These are phyloP conservation scores for Pseudogymnoascus sp. DNA, from an alignment of 2,329 filamentous ascomycete genomes.

Conservation along the genomic window DNA sequence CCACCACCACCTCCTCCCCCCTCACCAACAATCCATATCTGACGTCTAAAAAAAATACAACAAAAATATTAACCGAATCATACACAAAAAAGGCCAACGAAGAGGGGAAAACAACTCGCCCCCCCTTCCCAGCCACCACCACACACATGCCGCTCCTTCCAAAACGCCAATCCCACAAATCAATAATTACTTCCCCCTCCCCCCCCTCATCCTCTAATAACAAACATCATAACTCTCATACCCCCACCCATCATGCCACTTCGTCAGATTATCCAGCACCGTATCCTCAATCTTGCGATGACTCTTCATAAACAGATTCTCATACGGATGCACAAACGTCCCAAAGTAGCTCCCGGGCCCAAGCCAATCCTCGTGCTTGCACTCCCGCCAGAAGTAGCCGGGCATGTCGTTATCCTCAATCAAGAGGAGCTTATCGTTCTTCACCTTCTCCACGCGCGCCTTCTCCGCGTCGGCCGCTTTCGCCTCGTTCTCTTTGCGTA, in stretches of 20 bases:
- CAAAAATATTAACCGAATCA: neutral
- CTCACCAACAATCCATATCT: neutral
- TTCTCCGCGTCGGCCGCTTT: neutral
- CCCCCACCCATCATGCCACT: neutral
- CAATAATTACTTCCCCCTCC: neutral
- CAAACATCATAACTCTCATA: constrained; percentile 4
- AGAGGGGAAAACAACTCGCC: neutral
- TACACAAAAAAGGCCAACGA: neutral
- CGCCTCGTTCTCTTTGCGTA: neutral
- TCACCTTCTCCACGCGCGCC: neutral
- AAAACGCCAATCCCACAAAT: neutral
- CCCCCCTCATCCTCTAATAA: neutral
- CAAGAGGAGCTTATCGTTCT: neutral
- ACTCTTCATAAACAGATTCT: constrained; percentile 3
- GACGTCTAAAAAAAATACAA: neutral
- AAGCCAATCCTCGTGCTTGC: constrained; percentile 1
- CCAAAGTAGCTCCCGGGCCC: neutral
- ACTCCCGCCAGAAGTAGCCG: constrained; percentile 1
- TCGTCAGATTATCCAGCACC: neutral
- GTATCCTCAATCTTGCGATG: constrained; percentile 4
- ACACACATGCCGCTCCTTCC: neutral
- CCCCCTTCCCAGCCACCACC: neutral
- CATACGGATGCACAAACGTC: neutral
- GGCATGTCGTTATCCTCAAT: neutral
- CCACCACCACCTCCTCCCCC: neutral